phyloP scores from a whole-genome alignment of 805 yeast species.

The Candida manassasensis region DNA sequence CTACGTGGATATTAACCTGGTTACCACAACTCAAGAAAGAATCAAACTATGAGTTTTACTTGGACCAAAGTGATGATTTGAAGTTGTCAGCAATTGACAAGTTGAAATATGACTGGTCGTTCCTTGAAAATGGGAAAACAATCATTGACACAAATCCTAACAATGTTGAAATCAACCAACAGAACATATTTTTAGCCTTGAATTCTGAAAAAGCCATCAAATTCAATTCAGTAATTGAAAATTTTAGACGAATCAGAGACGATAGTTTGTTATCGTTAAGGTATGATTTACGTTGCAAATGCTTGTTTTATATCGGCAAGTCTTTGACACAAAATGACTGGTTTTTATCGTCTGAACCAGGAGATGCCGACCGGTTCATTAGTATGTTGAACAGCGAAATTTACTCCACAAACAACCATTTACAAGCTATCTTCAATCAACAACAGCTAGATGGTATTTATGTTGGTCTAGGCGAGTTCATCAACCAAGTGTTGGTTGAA shows the following conservation, averaged over 20 bases:
- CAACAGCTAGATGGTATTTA: conserved; percentile 27
- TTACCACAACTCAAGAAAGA: conserved; percentile 50
- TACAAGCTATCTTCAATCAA: conserved; percentile 32
- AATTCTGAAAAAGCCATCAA: conserved; percentile 23
- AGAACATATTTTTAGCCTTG: conserved; percentile 31
- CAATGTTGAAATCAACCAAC: conserved; percentile 16
- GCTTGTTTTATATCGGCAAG: conserved; percentile 47
- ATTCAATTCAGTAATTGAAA: conserved; percentile 33
- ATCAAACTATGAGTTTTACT: conserved; percentile 22
- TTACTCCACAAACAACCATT: conserved; percentile 40
- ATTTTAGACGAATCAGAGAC: conserved; percentile 32
- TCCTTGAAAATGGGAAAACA: conserved; percentile 35
- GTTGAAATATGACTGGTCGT: conserved; percentile 37
- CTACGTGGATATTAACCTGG: conserved; percentile 58
- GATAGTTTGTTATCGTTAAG: conserved; percentile 46
- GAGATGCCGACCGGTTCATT: conserved; percentile 55
- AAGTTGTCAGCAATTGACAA: conserved; percentile 25
- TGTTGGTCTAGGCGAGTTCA: conserved; percentile 46
- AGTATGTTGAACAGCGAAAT: conserved; percentile 48
- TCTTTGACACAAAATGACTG: conserved; percentile 48
- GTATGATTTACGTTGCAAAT: conserved; percentile 51
- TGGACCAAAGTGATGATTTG: conserved; percentile 14
- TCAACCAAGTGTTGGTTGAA: conserved; percentile 48
- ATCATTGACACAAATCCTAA: conserved; percentile 10
- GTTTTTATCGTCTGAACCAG: conserved; percentile 48